phyloP scores from a whole-genome alignment of 164 flowering plant species.

The Annona squamosa region DNA sequence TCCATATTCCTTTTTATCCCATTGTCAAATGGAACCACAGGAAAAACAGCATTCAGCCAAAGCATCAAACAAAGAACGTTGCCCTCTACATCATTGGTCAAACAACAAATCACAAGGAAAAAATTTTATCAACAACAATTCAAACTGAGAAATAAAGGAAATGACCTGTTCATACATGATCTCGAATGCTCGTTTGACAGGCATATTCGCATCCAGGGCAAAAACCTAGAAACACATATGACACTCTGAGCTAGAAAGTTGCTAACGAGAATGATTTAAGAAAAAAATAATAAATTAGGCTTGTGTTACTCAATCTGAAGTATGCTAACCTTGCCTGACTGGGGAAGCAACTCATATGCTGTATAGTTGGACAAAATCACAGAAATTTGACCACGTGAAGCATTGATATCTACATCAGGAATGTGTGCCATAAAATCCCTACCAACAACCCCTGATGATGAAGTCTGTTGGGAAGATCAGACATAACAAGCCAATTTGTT shows the following conservation, averaged over 20 bases:
- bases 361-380: constrained; percentile 30
- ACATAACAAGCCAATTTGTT: background rate
- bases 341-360: constrained; percentile 46
- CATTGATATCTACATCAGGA: constrained; percentile 23
- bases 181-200: constrained; percentile 86
- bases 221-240: constrained; percentile 42
- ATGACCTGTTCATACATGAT: constrained; percentile 79
- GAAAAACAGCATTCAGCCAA: background rate
- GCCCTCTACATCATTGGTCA: background rate
- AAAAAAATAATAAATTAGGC: constrained; percentile 1
- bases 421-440: constrained; percentile 16
- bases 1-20: background rate
- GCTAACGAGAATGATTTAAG: background rate
- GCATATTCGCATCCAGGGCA: constrained; percentile 62
- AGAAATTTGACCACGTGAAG: constrained; percentile 22
- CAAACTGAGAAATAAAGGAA: background rate
- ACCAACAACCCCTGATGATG: constrained; percentile 18
- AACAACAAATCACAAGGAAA: background rate
- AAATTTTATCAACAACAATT: no score
- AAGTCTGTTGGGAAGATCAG: constrained; percentile 21
- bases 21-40: background rate
- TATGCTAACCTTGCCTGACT: constrained; percentile 89
- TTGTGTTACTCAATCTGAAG: constrained; percentile 11
- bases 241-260: constrained; percentile 1
- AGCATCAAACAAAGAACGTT: no score